Conservation (phyloP, 1,139 yeast genomes). For the Kazachstania sp. region DNA sequence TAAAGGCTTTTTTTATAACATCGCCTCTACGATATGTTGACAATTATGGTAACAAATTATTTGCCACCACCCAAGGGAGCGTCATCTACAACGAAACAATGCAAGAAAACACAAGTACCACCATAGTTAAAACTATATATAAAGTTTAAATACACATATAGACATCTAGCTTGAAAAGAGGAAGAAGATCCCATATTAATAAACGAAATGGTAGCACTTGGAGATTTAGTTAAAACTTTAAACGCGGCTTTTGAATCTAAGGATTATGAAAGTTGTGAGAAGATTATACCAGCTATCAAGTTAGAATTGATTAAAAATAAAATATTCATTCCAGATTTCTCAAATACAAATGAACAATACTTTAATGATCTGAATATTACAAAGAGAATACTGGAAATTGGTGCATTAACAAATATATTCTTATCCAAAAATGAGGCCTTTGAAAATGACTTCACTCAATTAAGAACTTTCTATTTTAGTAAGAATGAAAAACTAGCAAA, state of each 20-base stretch:
- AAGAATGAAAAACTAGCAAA: slow-evolving; percentile 39
- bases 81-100: too few relatives aligned
- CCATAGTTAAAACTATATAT: too few relatives aligned
- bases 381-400: slow-evolving; percentile 76
- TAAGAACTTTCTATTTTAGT: slow-evolving; percentile 61
- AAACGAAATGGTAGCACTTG: slow-evolving; percentile 21
- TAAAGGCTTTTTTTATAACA: too few relatives aligned
- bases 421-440: slow-evolving; percentile 54
- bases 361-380: slow-evolving; percentile 68
- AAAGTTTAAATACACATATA: too few relatives aligned
- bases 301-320: slow-evolving; percentile 70
- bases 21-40: slow-evolving; percentile 10
- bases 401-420: slow-evolving; percentile 70
- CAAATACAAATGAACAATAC: slow-evolving; percentile 35
- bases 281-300: slow-evolving; percentile 62
- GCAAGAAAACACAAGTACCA: too few relatives aligned
- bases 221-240: slow-evolving; percentile 56
- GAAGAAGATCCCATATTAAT: too few relatives aligned
- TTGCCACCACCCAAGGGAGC: neutral
- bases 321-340: slow-evolving; percentile 59
- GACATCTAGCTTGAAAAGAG: too few relatives aligned
- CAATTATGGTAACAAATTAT: neutral
- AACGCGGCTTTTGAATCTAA: slow-evolving; percentile 53
- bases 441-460: slow-evolving; percentile 64
- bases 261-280: slow-evolving; percentile 53